A percentile compares a stretch with the other conserved stretches of the same genome.
Evolutionary conservation across 164 flowering plant genomes (phyloP).

Genomic region (Chloranthus sessilifolius): DNA sequence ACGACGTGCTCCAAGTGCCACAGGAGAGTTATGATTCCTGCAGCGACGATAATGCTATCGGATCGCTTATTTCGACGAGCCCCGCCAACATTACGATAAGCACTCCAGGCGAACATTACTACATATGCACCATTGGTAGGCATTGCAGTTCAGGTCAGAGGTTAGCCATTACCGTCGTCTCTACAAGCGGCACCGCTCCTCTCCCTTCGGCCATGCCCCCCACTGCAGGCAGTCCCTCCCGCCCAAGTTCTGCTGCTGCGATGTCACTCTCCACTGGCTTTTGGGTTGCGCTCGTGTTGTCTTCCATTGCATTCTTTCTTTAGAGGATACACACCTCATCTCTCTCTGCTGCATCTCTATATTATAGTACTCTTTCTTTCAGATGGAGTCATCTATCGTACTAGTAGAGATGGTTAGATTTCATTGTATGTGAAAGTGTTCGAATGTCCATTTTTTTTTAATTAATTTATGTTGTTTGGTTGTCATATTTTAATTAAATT

Average conservation of each 20-base stretch:
- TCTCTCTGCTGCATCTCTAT: no score
- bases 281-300: constrained; percentile 13
- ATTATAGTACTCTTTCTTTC: no score
- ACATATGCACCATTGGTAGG: constrained; percentile 21
- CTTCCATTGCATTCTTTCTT: constrained; percentile 20
- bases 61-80: neutral
- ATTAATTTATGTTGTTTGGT: no score
- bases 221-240: constrained; percentile 6
- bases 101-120: constrained; percentile 21
- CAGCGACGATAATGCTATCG: constrained; percentile 10
- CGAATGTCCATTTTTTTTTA: no score
- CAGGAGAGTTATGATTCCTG: constrained; percentile 23
- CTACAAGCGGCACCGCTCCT: constrained; percentile 2
- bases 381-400: no score
- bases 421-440: no score
- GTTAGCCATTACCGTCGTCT: constrained; percentile 8
- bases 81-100: constrained; percentile 20
- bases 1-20: constrained; percentile 26
- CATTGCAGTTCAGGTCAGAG: constrained; percentile 26
- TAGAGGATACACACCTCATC: no score
- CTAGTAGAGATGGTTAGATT: no score
- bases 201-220: neutral
- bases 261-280: constrained; percentile 11
- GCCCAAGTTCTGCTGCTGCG: constrained; percentile 24
- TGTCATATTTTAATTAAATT: no score